phyloP scores from a whole-genome alignment of 2,329 filamentous ascomycete genomes.

The Apiospora saccharicola region DNA sequence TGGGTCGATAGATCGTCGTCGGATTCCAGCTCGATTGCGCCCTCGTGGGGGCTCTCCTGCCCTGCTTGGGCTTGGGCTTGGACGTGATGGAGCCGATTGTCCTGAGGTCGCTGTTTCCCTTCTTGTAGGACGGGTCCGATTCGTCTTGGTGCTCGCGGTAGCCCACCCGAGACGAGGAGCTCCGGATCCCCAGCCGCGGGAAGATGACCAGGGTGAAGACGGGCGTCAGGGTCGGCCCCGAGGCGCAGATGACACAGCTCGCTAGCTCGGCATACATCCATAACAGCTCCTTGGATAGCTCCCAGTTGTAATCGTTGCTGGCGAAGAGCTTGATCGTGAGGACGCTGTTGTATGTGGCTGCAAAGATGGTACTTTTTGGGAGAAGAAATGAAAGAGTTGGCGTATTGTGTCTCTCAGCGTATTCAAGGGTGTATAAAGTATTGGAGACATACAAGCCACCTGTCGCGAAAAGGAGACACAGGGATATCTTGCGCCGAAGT shows the following conservation, averaged over 20 bases:
- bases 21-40: conserved; percentile 25
- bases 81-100: background rate
- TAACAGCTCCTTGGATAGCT: conserved; percentile 6
- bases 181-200: background rate
- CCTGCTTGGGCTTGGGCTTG: background rate
- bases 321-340: conserved; percentile 21
- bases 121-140: background rate
- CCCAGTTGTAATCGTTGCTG: conserved; percentile 25
- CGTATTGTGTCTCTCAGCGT: background rate
- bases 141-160: background rate
- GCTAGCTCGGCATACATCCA: conserved; percentile 23
- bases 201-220: conserved; percentile 22
- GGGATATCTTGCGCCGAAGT: conserved; percentile 18
- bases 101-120: background rate
- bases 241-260: conserved; percentile 24
- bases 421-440: background rate
- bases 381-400: background rate
- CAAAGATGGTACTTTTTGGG: conserved; percentile 19
- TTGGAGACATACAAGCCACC: conserved; percentile 24
- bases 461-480: conserved; percentile 24
- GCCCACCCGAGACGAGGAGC: background rate
- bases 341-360: conserved; percentile 22
- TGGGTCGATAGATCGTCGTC: background rate
- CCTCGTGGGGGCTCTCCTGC: background rate
- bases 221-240: conserved; percentile 21